Conservation (phyloP, 192 early-diverging fungal species). For the Mortierella claussenii region DNA sequence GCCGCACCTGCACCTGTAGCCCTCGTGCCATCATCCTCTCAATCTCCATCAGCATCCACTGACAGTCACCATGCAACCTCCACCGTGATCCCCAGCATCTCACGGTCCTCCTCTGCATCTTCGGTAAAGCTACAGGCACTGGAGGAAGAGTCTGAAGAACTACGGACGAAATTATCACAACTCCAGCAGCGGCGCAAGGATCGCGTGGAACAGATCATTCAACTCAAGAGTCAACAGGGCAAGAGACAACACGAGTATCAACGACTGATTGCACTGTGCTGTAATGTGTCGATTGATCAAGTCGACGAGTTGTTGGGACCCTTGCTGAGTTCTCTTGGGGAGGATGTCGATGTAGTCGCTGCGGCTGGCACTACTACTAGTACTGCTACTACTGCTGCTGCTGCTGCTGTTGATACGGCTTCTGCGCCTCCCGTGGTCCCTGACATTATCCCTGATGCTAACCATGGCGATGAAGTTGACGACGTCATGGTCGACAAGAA, state of each 20-base stretch:
- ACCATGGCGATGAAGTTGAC: too few species aligned
- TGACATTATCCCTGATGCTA: too few species aligned
- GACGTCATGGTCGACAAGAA: too few species aligned
- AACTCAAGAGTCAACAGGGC: conserved; percentile 28
- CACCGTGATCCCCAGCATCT: too few species aligned
- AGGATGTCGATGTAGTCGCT: conserved; percentile 25
- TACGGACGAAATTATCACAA: conserved; percentile 8
- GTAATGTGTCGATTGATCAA: conserved; percentile 67
- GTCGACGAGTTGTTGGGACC: conserved; percentile 69
- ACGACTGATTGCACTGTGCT: conserved; percentile 73
- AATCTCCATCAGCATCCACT: not conserved
- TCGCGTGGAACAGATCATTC: conserved; percentile 16
- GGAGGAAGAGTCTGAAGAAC: conserved; percentile 9
- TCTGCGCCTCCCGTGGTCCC: not conserved
- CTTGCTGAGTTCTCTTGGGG: conserved; percentile 69
- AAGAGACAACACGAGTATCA: conserved; percentile 69
- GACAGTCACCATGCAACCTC: not conserved
- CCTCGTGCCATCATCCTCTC: not conserved
- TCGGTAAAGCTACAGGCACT: not conserved
- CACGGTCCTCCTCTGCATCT: not conserved
- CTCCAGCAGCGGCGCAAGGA: conserved; percentile 41
- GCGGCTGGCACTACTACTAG: not conserved
- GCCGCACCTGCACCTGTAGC: not conserved
- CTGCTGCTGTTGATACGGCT: not conserved
- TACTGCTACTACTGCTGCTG: not conserved